Base-by-base conservation (phyloP, 225 moss, liverwort and hornwort species). In the Pleurozium schreberi region DNA sequence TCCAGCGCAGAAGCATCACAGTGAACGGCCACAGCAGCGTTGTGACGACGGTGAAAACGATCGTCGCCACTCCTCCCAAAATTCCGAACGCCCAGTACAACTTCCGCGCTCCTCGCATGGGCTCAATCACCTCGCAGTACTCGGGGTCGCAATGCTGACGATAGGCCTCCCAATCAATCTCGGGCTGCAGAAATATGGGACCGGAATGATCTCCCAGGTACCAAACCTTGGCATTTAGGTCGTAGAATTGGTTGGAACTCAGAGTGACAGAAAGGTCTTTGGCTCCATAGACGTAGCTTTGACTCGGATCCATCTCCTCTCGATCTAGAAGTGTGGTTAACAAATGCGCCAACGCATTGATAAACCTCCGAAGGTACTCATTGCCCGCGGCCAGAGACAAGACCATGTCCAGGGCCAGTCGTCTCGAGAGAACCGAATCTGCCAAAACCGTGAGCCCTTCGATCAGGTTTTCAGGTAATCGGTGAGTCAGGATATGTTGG, bases 211-310 rank as follows among this genome's bases (percentile, higher is more conserved):
- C 76, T 62, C 3, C 2, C 62, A 86, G 36, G 10, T 23, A 55
- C 52, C 40, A 86, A 64, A 66, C 15, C 1, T 1, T 22, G 53
- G 52, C 5, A 2, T 53, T 0, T 0, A 0, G 0, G 77, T 86
- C 86, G 52, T 20, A 86, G 21, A 11, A 0, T 55, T 2, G 49
- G 38, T 16, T 86, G 14, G 31, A 63, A 30, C 14, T 63, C 31
- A 31, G 8, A 63, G 63, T 30, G 31, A 3, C 3, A 31, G 63
- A 30, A 31, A 63, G 63, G 3, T 63, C 30, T 14, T 3, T 14
- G 63, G 63, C 63, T 14, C 63, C 63, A 3, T 63, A 14, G 14
- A 63, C 31, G 31, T 63, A 30, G 63, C 63, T 63, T 31, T 63
- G 57, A 57, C 57, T 57, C 20, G 20, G 57, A 57, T 20, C 57